Conservation (phyloP, 805 yeast species). For the Cyberlindnera misumaiensis region DNA sequence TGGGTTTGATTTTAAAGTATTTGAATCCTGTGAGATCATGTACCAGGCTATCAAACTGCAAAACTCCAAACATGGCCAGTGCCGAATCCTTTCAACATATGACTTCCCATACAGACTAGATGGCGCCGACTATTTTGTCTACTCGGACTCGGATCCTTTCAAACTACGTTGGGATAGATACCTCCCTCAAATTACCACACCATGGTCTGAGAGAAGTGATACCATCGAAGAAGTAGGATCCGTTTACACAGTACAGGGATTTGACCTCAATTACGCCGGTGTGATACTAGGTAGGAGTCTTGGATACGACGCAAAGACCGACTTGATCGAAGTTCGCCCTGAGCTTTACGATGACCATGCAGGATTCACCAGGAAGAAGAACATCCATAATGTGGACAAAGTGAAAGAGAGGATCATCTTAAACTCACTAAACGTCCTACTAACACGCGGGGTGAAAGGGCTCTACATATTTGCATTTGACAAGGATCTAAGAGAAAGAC, state of each 20-base stretch:
- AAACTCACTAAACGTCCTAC: constrained; percentile 38
- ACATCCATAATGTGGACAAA: constrained; percentile 28
- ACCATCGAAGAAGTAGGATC: constrained; percentile 43
- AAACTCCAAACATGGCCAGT: constrained; percentile 32
- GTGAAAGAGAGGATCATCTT: constrained; percentile 35
- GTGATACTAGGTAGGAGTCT: constrained; percentile 38
- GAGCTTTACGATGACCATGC: constrained; percentile 39
- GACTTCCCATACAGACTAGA: constrained; percentile 41
- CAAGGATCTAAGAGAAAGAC: constrained; percentile 29
- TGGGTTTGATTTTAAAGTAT: constrained; percentile 29
- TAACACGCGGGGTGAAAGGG: constrained; percentile 40
- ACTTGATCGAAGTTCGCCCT: constrained; percentile 28
- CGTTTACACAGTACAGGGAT: constrained; percentile 42
- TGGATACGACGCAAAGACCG: constrained; percentile 31
- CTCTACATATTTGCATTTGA: constrained; percentile 38
- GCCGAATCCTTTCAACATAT: constrained; percentile 37
- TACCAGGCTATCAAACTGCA: constrained; percentile 27
- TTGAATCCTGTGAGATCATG: constrained; percentile 37
- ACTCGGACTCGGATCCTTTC: constrained; percentile 34
- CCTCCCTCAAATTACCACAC: constrained; percentile 31
- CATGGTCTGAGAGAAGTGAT: constrained; percentile 41
- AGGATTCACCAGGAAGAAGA: constrained; percentile 36
- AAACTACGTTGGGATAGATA: constrained; percentile 42
- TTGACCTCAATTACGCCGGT: constrained; percentile 41
- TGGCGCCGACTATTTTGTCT: constrained; percentile 38